Conservation (phyloP, 2,329 filamentous ascomycete species). For the Sclerotinia nivalis region DNA sequence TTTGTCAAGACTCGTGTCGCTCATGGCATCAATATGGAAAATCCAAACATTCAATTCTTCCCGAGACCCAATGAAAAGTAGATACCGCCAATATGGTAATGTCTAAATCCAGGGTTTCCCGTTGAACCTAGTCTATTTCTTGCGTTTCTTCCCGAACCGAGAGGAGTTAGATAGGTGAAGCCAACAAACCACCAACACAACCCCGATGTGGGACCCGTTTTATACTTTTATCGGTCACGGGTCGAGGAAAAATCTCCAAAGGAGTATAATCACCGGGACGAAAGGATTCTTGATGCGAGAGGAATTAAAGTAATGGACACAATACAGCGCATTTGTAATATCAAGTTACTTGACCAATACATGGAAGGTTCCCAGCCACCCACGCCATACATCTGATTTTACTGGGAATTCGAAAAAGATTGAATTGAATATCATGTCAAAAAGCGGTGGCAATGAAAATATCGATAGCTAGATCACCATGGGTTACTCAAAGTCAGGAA, state of each 20-base stretch:
- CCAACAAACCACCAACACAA: slow-evolving; percentile 8
- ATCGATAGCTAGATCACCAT: not conserved
- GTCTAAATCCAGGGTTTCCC: slow-evolving; percentile 15
- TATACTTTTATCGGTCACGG: slow-evolving; percentile 19
- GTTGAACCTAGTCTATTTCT: not conserved
- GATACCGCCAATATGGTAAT: slow-evolving; percentile 22
- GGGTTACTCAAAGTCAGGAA: slow-evolving; percentile 14
- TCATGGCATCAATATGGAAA: slow-evolving; percentile 6
- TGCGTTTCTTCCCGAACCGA: slow-evolving; percentile 11
- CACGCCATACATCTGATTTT: not conserved
- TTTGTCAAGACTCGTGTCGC: slow-evolving; percentile 16
- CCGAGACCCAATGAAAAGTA: slow-evolving; percentile 16
- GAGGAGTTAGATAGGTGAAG: not conserved
- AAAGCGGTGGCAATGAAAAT: not conserved
- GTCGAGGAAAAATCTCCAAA: slow-evolving; percentile 4
- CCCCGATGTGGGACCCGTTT: slow-evolving; percentile 19
- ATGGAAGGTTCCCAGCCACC: not conserved
- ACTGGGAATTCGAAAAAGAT: not conserved
- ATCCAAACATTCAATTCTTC: not conserved
- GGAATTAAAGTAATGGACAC: not conserved
- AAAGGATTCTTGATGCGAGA: slow-evolving; percentile 2
- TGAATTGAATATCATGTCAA: not conserved
- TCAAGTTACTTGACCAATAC: not conserved
- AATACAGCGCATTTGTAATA: not conserved
- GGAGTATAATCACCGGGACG: slow-evolving; percentile 4